Evolutionary conservation across 805 yeast species (phyloP), one percentile per base, ranked within the genome.

Genomic region (Hanseniaspora lindneri): DNA sequence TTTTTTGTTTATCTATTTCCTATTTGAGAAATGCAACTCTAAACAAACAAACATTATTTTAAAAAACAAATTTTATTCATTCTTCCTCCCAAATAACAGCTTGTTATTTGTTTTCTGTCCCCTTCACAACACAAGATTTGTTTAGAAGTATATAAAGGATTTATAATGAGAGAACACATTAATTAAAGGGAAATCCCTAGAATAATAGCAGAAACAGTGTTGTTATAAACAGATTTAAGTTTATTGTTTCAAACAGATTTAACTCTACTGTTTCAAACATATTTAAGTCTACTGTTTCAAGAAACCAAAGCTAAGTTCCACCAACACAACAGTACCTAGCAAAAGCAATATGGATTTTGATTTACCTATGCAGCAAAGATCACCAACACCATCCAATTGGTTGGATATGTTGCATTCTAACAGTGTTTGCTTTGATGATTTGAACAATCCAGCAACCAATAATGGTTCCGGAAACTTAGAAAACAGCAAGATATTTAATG

Each of bases 401-500:
- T 36, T 36, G 23, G 40, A 36, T 21, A 36, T 36, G 40, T 13
- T 36, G 7, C 13, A 36, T 5, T 20, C 27, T 4, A 36, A 19
- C n/a, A 36, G 40, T 23, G 23, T 36, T 6, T 36, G 40, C 14
- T 36, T 21, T 36, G 40, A 36, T 21, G 40, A 36, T 17, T 7
- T 17, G 8, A 17, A 35, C 23, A 35, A 35, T 19, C 16, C 17
- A n/a, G n/a, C n/a, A n/a, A n/a, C n/a, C n/a, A n/a, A n/a, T 34
- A 19, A 9, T 34, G 9, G 17, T 14, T 19, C 5, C 6, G 14
- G 20, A 3, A 39, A 44, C 24, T 21, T 30, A 6, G 42, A 44
- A 8, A 29, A 24, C 11, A 37, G 39, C n/a, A 44, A 44, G n/a
- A 19, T 44, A 10, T 44, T 37, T 17, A 37, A 37, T 30, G 40